Conservation (phyloP, 441 rosid genomes). For the Lepidium campestre region DNA sequence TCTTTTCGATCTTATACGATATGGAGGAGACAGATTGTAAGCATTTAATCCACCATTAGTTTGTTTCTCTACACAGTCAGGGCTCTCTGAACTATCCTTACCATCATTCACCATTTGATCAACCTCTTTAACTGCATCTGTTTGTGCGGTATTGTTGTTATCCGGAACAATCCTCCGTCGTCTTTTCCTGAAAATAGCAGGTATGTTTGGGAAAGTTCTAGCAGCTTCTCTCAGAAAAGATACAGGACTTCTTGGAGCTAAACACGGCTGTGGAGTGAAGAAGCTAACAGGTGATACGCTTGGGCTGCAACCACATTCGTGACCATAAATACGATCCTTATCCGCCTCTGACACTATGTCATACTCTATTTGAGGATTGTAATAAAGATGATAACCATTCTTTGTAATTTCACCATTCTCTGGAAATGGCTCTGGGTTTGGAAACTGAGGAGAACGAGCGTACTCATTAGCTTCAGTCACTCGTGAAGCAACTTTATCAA, state of each 20-base stretch:
- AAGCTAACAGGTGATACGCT: conserved; percentile 52
- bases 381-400: conserved; percentile 25
- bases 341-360: conserved; percentile 34
- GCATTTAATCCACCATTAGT: conserved; percentile 32
- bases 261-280: conserved; percentile 71
- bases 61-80: conserved; percentile 31
- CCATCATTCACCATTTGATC: conserved; percentile 32
- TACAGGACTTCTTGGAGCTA: conserved; percentile 55
- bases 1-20: conserved; percentile 78
- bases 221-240: conserved; percentile 76
- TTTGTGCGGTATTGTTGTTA: conserved; percentile 26
- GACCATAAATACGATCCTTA: conserved; percentile 27
- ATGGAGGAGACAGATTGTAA: conserved; percentile 85
- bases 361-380: conserved; percentile 30
- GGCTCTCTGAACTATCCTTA: conserved; percentile 25
- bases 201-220: conserved; percentile 74
- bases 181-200: conserved; percentile 86
- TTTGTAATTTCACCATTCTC: conserved; percentile 32
- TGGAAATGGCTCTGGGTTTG: conserved; percentile 20
- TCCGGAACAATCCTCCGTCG: conserved; percentile 30
- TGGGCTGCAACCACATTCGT: conserved; percentile 43
- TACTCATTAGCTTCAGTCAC: conserved; percentile 35
- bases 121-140: conserved; percentile 27
- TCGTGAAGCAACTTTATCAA: conserved; percentile 42
- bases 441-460: conserved; percentile 39